Evolutionary conservation across 768 basidiomycete genomes (phyloP).

Genomic region (Termitomyces sp.): DNA sequence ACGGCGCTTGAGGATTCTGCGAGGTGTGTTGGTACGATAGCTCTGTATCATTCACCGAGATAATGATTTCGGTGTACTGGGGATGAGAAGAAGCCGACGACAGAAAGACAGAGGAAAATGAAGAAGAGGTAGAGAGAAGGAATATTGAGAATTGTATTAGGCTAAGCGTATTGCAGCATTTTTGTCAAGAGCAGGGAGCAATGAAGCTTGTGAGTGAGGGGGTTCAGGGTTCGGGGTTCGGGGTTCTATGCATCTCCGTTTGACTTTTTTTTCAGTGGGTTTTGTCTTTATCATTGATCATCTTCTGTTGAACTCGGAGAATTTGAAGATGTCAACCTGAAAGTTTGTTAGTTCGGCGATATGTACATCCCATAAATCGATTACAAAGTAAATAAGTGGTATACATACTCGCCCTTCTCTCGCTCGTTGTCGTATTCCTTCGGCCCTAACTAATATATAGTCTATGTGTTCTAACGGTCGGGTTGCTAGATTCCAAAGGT

Average conservation of each 20-base stretch:
- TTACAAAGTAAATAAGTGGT: not conserved
- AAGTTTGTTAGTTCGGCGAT: not conserved
- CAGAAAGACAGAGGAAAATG: constrained; percentile 6
- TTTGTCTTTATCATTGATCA: not conserved
- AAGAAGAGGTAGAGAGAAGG: constrained; percentile 25
- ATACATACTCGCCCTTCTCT: not conserved
- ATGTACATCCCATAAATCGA: not conserved
- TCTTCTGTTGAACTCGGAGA: not conserved
- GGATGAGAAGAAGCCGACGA: constrained; percentile 14
- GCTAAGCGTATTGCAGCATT: constrained; percentile 45
- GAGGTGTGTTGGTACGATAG: constrained; percentile 5
- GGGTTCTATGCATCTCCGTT: not conserved
- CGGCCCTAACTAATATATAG: too few species aligned
- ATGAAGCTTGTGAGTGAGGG: not conserved
- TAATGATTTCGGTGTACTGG: not conserved
- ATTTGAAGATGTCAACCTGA: not conserved
- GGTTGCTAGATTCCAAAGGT: too few species aligned
- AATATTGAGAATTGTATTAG: not conserved
- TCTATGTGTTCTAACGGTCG: too few species aligned
- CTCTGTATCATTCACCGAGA: not conserved
- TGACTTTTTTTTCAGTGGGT: not conserved
- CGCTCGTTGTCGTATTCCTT: not conserved
- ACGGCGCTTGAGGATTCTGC: constrained; percentile 21
- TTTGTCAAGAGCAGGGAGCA: constrained; percentile 36
- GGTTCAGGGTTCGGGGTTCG: not conserved